These are phyloP conservation scores for Penicillium canariense DNA, from an alignment of 495 filamentous ascomycete genomes.

Conservation along the genomic window DNA sequence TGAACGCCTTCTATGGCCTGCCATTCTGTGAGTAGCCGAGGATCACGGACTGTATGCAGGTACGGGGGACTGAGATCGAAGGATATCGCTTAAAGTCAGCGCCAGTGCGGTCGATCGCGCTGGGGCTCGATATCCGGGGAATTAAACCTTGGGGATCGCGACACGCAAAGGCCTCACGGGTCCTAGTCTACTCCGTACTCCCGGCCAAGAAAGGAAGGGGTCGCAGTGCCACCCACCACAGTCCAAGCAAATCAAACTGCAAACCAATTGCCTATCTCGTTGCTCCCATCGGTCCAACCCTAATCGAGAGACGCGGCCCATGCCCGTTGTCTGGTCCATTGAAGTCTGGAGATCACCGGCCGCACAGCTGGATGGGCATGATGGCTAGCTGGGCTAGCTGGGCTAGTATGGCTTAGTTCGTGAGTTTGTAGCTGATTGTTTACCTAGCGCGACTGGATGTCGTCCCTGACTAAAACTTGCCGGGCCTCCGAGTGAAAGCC, in stretches of 20 bases:
- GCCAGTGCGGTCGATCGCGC: neutral
- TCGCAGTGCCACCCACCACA: neutral
- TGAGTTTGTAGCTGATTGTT: neutral
- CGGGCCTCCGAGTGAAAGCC: neutral
- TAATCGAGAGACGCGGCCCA: no score
- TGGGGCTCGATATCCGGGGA: neutral
- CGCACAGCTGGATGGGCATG: neutral
- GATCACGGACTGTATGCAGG: conserved; percentile 10
- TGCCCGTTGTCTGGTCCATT: neutral
- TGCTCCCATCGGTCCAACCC: neutral
- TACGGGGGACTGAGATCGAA: conserved; percentile 7
- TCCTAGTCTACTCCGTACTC: neutral
- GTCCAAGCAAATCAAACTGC: neutral
- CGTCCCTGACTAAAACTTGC: neutral
- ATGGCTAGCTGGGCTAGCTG: neutral
- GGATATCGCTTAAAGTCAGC: neutral
- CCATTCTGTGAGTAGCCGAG: neutral
- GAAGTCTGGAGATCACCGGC: neutral
- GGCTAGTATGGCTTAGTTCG: neutral
- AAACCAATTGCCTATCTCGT: neutral
- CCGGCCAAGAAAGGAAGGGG: no score
- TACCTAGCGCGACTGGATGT: neutral
- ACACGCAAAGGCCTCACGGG: no score
- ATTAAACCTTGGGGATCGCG: neutral
- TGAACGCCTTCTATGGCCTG: neutral